phyloP scores from a whole-genome alignment of 306 rosid genomes.

The Cucurbita pepo region DNA sequence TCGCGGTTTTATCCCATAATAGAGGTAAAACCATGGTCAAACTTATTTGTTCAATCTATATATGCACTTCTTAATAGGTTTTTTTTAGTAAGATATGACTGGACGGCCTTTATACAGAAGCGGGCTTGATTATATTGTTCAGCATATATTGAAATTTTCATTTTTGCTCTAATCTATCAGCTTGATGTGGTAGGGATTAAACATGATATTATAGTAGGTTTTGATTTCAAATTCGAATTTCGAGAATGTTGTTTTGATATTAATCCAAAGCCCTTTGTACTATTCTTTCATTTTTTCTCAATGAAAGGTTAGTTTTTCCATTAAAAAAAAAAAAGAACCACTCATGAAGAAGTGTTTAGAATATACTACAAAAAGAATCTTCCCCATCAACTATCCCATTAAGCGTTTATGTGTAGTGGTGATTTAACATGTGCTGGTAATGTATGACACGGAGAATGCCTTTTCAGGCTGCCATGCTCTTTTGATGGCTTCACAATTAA shows the following conservation, averaged over 20 bases:
- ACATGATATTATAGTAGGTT: neutral
- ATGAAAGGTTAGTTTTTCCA: neutral
- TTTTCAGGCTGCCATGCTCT: neutral
- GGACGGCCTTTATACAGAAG: neutral
- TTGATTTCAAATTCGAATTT: neutral
- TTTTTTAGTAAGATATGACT: neutral
- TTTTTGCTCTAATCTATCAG: neutral
- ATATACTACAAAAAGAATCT: neutral
- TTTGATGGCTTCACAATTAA: neutral
- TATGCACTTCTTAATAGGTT: neutral
- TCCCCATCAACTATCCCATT: neutral
- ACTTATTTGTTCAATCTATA: neutral
- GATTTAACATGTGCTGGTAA: neutral
- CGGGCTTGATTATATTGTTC: neutral
- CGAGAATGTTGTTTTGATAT: neutral
- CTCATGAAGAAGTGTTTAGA: neutral
- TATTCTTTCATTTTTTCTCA: neutral
- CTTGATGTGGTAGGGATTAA: neutral
- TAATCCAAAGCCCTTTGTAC: neutral
- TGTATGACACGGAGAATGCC: neutral
- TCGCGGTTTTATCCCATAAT: constrained; percentile 85
- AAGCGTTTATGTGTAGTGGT: neutral
- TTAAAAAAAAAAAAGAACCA: neutral
- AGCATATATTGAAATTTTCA: neutral
- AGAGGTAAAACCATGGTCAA: constrained; percentile 39